Percentiles rank a stretch among this genome's conserved stretches.
These are phyloP conservation scores for Ceratocystis albifundus DNA, from an alignment of 2,329 filamentous ascomycete species.

Conservation along the genomic window DNA sequence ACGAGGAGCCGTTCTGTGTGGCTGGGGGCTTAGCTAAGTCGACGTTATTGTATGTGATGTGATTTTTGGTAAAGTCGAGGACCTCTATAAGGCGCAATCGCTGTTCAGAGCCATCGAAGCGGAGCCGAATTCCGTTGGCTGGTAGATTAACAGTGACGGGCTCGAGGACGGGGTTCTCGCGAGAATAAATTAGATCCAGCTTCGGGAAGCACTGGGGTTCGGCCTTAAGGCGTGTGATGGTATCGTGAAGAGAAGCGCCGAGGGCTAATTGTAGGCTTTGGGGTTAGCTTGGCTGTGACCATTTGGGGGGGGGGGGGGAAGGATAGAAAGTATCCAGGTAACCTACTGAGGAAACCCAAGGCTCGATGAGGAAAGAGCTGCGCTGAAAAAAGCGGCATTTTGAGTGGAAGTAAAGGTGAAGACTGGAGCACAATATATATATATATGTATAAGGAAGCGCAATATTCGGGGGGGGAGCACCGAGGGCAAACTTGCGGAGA, in stretches of 20 bases:
- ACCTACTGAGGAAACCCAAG: conserved; percentile 47
- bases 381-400: conserved; percentile 43
- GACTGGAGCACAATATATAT: not conserved
- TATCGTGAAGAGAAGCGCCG: conserved; percentile 81
- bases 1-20: conserved; percentile 23
- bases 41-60: conserved; percentile 66
- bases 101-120: conserved; percentile 90
- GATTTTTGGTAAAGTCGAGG: conserved; percentile 74
- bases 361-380: conserved; percentile 56
- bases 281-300: not conserved
- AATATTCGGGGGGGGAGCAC: not conserved
- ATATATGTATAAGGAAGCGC: conserved; percentile 3
- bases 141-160: conserved; percentile 68
- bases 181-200: conserved; percentile 71
- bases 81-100: conserved; percentile 84
- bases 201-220: conserved; percentile 73
- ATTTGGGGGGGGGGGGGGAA: no score
- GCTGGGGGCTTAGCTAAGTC: conserved; percentile 58
- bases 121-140: conserved; percentile 74
- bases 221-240: conserved; percentile 76
- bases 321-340: not conserved
- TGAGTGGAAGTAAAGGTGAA: conserved; percentile 7
- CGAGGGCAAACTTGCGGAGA: not conserved
- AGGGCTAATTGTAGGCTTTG: conserved; percentile 47
- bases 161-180: conserved; percentile 58